These are phyloP conservation scores for Neovahlkampfia damariscottae DNA, from an alignment of 78 protist genomes.

Conservation along the genomic window DNA sequence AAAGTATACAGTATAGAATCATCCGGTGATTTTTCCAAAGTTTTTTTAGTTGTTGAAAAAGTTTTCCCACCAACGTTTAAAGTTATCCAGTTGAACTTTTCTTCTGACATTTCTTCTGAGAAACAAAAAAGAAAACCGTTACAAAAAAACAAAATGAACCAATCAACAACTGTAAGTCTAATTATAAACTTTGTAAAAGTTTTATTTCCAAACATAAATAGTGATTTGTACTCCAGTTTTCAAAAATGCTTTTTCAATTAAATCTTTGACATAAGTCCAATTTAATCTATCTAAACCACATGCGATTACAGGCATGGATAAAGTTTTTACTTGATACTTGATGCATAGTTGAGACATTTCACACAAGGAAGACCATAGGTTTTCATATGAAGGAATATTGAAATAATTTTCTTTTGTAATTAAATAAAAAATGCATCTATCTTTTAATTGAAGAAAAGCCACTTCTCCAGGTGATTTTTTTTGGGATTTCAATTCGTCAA, in stretches of 20 bases:
- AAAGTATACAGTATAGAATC: no score
- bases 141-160: no score
- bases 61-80: no score
- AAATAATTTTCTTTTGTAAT: constrained; percentile 5
- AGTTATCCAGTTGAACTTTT: no score
- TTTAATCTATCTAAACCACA: constrained; percentile 17
- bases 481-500: constrained; percentile 15
- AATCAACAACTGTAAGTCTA: no score
- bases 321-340: not conserved
- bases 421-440: constrained; percentile 13
- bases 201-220: no score
- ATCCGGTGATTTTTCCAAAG: no score
- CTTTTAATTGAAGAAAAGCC: not conserved
- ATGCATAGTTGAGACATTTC: not conserved
- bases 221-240: not conserved
- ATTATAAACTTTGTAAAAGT: no score
- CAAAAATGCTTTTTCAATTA: not conserved
- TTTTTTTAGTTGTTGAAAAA: no score
- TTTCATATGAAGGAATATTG: constrained; percentile 24
- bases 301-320: constrained; percentile 29
- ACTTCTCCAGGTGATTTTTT: not conserved
- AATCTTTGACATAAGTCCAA: not conserved
- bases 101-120: no score
- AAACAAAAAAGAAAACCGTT: no score
- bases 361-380: not conserved